Evolutionary conservation across 768 basidiomycete species (phyloP), one percentile per base, ranked within the genome.

Genomic region (Pulveroboletus ravenelii): DNA sequence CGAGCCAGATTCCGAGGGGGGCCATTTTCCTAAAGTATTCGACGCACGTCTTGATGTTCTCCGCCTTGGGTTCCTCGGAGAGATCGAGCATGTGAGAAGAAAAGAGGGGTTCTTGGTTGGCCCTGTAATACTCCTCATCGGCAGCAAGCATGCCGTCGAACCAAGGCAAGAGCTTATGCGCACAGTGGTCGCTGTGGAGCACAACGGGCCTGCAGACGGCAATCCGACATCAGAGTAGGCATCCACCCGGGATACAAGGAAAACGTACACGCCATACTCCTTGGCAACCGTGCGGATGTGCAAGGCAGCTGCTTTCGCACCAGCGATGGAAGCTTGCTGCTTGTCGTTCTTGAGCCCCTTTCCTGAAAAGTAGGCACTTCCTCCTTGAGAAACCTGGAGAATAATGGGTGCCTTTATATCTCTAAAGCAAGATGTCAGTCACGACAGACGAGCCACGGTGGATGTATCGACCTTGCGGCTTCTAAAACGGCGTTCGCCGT

Each of bases 81-180:
- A 97, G 84, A 70, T 97, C 95, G 60, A 98, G 84, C 94, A 97
- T 97, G 88, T 98, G 95, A 13, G 93, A 96, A 51, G 91, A 92
- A 78, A 92, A 94, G 44, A 93, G 82, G 25, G 90, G 77, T 64
- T 89, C 91, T 51, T 84, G 79, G 75, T 98, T 85, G 58, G 82
- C 73, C 71, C 89, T 92, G 80, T 77, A 96, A 78, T 95, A 93
- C 17, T 78, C 88, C 73, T 96, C 89, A 63, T 99, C 87, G 47
- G 94, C 95, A 44, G 82, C 88, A 67, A 98, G 90, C 96, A 99
- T 97, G 49, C 93, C 95, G 70, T 99, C 96, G 71, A 97, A 94
- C 96, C 96, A 99, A 5, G 88, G 94, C 49, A 99, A 83, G 57
- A 98, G 89, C 72, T 99, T 98, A 63, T 95, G 75, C 13, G 96